Conservation (phyloP, 345 rosid species). For the Physaria fendleri region DNA sequence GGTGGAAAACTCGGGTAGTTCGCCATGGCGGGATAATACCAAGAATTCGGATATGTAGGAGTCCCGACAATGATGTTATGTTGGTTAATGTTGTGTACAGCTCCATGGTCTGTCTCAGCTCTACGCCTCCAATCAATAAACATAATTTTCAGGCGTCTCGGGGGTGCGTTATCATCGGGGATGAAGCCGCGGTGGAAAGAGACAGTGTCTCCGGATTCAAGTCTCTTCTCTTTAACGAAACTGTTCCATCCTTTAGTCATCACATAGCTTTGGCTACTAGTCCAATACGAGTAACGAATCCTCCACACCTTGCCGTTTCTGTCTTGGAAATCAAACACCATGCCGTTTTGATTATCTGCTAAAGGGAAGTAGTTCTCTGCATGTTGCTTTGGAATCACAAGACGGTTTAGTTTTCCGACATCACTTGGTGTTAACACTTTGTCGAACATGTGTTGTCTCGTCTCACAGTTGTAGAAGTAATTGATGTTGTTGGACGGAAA, state of each 20-base stretch:
- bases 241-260: constrained; percentile 97
- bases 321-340: constrained; percentile 73
- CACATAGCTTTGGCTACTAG: constrained; percentile 91
- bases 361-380: constrained; percentile 74
- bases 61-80: constrained; percentile 13
- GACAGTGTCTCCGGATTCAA: constrained; percentile 68
- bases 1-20: constrained; percentile 14
- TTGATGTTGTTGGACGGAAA: constrained; percentile 14
- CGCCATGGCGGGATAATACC: constrained; percentile 20
- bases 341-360: constrained; percentile 47
- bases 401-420: constrained; percentile 71
- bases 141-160: constrained; percentile 34
- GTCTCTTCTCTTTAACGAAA: constrained; percentile 84
- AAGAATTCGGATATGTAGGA: constrained; percentile 11
- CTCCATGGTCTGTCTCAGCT: constrained; percentile 30
- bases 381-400: constrained; percentile 75
- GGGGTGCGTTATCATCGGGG: constrained; percentile 43
- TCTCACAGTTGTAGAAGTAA: constrained; percentile 22
- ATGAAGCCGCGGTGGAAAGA: constrained; percentile 70
- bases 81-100: constrained; percentile 17
- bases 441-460: constrained; percentile 64
- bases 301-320: constrained; percentile 63
- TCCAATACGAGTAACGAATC: constrained; percentile 89
- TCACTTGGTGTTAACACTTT: constrained; percentile 78
- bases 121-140: constrained; percentile 80